Evolutionary conservation across 2,329 filamentous ascomycete genomes (phyloP), one percentile per base, ranked within the genome.

Genomic region (Mycocentrospora acerina): DNA sequence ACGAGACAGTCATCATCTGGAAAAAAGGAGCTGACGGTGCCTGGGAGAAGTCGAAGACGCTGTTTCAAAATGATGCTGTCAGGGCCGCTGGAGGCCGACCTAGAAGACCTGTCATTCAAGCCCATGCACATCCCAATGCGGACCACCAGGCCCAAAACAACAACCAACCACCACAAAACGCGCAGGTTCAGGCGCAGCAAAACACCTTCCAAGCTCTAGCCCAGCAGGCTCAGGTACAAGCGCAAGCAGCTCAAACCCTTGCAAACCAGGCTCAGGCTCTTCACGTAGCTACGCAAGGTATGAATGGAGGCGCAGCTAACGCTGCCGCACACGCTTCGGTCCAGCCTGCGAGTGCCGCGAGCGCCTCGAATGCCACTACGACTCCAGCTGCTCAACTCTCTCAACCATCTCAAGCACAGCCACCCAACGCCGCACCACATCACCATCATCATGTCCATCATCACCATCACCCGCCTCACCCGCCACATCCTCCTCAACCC

Each of bases 1-100:
- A 98, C 54, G 89, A 95, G 70, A 90, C 83, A 9, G 89, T 98
- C 53, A 90, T 96, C 51, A 88, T 98, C 40, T 98, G 93, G 93
- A 85, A 87, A 53, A 84, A 88, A 45, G 86, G 94, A 49, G 80
- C 82, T 3, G 83, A 93, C 51, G 90, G 90, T 2, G 80, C 86
- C 17, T 97, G 93, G 90, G 83, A 83, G 51, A 81, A 84, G 37
- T 82, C 82, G 24, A 87, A 91, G 50, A 80, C 81, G 29, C 74
- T 95, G 8, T 78, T 82, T 26, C 88, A 94, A 62, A 85, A 87
- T 59, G 83, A 88, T 42, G 85, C 82, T 2, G 64, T 72, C 22
- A 55, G 62, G 35, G 70, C 68, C 22, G 75, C 76, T 42, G 74
- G 75, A 13, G 71, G 71, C 15, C 65, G 56, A 27, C 65, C 57